Base-by-base conservation (phyloP, 495 filamentous ascomycete species). In the Penicillium dipodomyicola region DNA sequence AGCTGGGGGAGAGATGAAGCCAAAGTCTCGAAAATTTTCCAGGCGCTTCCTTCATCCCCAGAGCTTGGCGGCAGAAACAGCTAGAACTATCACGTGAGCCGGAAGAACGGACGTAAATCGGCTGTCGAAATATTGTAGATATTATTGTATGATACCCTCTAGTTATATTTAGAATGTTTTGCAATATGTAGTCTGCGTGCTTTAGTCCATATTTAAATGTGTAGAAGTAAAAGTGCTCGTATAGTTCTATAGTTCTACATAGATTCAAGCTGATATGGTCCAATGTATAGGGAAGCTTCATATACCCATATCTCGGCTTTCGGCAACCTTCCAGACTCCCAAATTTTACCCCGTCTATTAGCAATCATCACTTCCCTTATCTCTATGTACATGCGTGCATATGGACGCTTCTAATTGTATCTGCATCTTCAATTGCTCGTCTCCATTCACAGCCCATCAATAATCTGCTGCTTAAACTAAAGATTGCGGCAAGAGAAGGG, bases 1-100 rank as follows among this genome's bases (percentile, higher is more conserved):
- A 66, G 58, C 52, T 65, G 46, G 60, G 45, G 61, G 62, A 53
- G 59, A 71, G 65, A 72, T 76, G 74, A 76, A 74, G 76, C 71
- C 66, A 72, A 78, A 74, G 72, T 76, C 73, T 73, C 63, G 72
- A 78, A 79, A 77, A 76, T 75, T 77, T 78, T 76, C 74, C 70
- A 72, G 69, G 67, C 70, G 65, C 49, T 77, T 74, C 73, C 72
- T 62, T 67, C 64, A 72, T 73, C 73, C 73, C 74, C 72, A 67
- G 69, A 74, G 71, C 72, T 76, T 72, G 72, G 72, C 72, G 66
- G 67, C 58, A 75, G 74, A 76, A 76, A 65, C 65, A 67, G 68
- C 72, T 77, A 75, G 75, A 77, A 75, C 58, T 27, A 60, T 77
- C 75, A 77, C 72, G 72, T 77, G 75, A 47, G 0, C 40, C 35